phyloP scores from a whole-genome alignment of 164 flowering plant genomes.

The Stephania yunnanensis region DNA sequence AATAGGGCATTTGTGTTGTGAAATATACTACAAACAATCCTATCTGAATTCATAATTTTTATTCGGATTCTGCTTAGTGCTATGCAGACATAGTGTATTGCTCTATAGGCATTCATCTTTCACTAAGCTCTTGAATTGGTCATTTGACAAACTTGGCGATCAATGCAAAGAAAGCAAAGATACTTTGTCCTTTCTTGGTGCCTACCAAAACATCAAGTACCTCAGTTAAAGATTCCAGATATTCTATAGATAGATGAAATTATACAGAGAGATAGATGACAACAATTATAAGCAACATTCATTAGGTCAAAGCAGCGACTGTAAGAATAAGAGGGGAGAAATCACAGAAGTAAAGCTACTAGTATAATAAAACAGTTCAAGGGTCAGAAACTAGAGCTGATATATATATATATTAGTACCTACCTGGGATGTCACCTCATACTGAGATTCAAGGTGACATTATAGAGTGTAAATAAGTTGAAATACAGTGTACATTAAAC shows the following conservation, averaged over 20 bases:
- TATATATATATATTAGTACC: no score
- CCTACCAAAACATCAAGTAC: neutral
- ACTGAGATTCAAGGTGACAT: neutral
- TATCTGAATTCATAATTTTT: neutral
- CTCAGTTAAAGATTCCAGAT: neutral
- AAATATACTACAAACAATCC: no score
- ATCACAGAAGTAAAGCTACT: no score
- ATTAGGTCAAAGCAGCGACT: no score
- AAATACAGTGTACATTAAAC: neutral
- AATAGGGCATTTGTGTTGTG: no score
- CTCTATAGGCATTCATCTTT: neutral
- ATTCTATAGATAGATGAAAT: no score
- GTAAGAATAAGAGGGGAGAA: no score
- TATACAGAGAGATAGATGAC: no score
- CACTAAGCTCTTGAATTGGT: neutral
- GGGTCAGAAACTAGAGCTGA: no score
- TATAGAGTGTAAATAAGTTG: neutral
- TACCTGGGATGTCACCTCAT: no score
- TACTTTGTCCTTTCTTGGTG: neutral
- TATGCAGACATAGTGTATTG: neutral
- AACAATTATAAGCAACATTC: no score
- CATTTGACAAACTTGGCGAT: conserved; percentile 7
- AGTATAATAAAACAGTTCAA: no score
- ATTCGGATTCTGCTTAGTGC: neutral
- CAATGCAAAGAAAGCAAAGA: conserved; percentile 9